phyloP scores from a whole-genome alignment of 306 rosid genomes.

The Vicia villosa region DNA sequence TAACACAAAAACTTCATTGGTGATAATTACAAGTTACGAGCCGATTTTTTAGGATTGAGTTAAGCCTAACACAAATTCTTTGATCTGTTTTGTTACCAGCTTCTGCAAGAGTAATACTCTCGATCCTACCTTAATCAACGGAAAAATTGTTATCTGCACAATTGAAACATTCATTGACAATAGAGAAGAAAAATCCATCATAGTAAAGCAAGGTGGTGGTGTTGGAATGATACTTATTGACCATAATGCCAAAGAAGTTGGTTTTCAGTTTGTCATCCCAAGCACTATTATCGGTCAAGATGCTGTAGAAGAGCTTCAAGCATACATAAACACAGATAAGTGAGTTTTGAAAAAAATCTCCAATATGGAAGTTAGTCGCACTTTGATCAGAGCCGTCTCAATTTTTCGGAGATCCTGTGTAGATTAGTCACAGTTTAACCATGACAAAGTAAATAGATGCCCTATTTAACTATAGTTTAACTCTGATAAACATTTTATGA shows the following conservation, averaged over 20 bases:
- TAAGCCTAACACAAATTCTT: conserved; percentile 4
- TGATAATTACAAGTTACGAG: neutral
- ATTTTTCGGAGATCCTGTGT: no score
- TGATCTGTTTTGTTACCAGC: conserved; percentile 44
- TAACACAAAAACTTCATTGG: neutral
- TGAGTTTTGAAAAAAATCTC: conserved; percentile 44
- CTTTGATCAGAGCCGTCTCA: neutral
- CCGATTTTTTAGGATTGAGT: no score
- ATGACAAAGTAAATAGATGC: no score
- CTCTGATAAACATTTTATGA: no score
- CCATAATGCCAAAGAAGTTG: conserved; percentile 55
- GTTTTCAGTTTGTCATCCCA: conserved; percentile 65
- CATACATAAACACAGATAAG: conserved; percentile 54
- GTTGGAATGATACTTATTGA: conserved; percentile 78
- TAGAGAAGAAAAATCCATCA: conserved; percentile 42
- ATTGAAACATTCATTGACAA: conserved; percentile 46
- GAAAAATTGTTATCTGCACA: conserved; percentile 67
- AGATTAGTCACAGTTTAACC: no score
- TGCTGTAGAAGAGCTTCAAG: conserved; percentile 61
- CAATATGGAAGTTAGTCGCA: neutral
- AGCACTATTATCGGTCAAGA: conserved; percentile 62
- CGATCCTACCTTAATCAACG: conserved; percentile 54
- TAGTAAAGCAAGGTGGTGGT: conserved; percentile 59
- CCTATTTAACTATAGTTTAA: no score
- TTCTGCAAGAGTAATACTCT: conserved; percentile 66